Percentiles rank a stretch among this genome's conserved stretches.
These are phyloP conservation scores for Paecilomyces dactylethromorphus DNA, from an alignment of 2,329 filamentous ascomycete genomes.

Conservation along the genomic window DNA sequence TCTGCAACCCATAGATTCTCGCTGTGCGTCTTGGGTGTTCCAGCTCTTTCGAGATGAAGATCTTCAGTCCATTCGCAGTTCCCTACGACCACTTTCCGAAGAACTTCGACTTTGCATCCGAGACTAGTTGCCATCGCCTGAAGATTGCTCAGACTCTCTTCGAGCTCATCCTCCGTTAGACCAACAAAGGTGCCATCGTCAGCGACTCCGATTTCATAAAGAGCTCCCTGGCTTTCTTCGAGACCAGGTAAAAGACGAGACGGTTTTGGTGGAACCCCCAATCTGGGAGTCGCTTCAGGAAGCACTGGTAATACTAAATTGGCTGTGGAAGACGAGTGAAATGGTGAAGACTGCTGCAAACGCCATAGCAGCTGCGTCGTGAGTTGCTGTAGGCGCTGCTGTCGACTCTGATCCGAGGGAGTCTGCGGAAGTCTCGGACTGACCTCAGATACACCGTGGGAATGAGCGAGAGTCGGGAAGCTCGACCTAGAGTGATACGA, in stretches of 20 bases:
- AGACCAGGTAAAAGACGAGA: conserved; percentile 62
- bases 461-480: conserved; percentile 14
- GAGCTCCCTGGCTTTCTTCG: conserved; percentile 84
- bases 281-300: conserved; percentile 56
- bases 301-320: conserved; percentile 69
- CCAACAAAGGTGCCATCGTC: conserved; percentile 91
- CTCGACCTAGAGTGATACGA: conserved; percentile 41
- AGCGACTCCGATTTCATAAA: conserved; percentile 94
- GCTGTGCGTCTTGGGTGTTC: conserved; percentile 19
- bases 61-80: conserved; percentile 58
- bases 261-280: conserved; percentile 50
- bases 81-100: conserved; percentile 77
- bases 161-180: conserved; percentile 80
- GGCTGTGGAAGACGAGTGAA: conserved; percentile 73
- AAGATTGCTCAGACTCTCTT: conserved; percentile 80
- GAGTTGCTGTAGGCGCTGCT: conserved; percentile 79
- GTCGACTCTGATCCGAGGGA: conserved; percentile 62
- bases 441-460: conserved; percentile 23
- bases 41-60: conserved; percentile 10
- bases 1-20: conserved; percentile 80
- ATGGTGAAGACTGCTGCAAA: conserved; percentile 86
- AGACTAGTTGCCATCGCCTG: conserved; percentile 87
- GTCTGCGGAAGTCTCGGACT: conserved; percentile 31
- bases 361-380: conserved; percentile 95
- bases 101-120: conserved; percentile 75